phyloP scores from a whole-genome alignment of 2,329 filamentous ascomycete genomes.

The Venturia pyrina region DNA sequence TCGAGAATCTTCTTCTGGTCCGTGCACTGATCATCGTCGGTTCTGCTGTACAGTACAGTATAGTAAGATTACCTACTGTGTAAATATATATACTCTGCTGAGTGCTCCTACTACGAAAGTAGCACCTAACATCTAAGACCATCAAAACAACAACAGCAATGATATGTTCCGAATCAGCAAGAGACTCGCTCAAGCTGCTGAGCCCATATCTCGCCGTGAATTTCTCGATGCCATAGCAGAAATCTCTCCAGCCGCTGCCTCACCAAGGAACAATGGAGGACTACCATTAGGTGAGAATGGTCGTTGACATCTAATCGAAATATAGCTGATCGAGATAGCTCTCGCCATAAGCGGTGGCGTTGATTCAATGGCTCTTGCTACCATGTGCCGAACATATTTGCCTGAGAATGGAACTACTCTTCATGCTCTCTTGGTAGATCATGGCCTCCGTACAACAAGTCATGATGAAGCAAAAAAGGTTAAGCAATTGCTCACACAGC shows the following conservation, averaged over 20 bases:
- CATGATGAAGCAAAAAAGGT: slow-evolving; percentile 45
- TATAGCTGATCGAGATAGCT: neutral
- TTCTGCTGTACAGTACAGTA: no score
- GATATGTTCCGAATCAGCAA: slow-evolving; percentile 5
- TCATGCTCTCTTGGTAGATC: slow-evolving; percentile 52
- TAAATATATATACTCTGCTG: no score
- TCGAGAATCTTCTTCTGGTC: neutral
- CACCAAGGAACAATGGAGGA: neutral
- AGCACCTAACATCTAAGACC: neutral
- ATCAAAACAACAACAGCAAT: neutral
- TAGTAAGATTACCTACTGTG: no score
- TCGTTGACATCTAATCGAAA: neutral
- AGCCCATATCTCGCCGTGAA: neutral
- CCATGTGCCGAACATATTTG: slow-evolving; percentile 45
- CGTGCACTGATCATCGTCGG: no score
- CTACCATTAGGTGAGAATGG: neutral
- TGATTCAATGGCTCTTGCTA: slow-evolving; percentile 94
- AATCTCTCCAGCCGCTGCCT: neutral
- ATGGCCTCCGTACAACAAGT: slow-evolving; percentile 47
- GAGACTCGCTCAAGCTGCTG: slow-evolving; percentile 3
- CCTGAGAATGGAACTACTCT: slow-evolving; percentile 23
- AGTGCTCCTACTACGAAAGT: neutral
- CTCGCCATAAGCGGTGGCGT: slow-evolving; percentile 78
- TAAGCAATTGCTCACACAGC: slow-evolving; percentile 28
- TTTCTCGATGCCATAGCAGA: slow-evolving; percentile 8